These are phyloP conservation scores for Pyrus hybrid DNA, from an alignment of 331 rosid genomes.

Conservation along the genomic window DNA sequence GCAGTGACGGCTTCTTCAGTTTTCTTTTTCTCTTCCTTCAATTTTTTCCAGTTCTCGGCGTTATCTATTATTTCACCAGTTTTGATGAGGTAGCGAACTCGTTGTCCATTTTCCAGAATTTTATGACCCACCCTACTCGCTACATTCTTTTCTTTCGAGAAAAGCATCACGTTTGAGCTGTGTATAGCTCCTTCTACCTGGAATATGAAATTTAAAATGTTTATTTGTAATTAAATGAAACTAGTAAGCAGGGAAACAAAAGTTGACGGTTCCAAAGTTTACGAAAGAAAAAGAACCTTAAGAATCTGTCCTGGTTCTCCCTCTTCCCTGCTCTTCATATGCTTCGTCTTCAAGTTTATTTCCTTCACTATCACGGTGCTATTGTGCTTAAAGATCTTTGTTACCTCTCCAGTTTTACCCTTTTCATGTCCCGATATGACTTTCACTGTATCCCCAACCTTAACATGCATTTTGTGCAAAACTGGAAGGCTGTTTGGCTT, in stretches of 20 bases:
- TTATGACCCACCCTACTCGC: slow-evolving; percentile 94
- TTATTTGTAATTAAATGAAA: neutral
- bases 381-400: slow-evolving; percentile 64
- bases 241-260: neutral
- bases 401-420: slow-evolving; percentile 80
- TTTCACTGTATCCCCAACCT: slow-evolving; percentile 82
- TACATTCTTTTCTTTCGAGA: slow-evolving; percentile 79
- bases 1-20: slow-evolving; percentile 55
- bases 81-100: slow-evolving; percentile 81
- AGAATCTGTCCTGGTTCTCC: slow-evolving; percentile 81
- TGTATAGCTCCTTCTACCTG: slow-evolving; percentile 88
- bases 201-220: slow-evolving; percentile 2
- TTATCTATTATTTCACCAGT: slow-evolving; percentile 84
- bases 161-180: slow-evolving; percentile 97
- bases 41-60: slow-evolving; percentile 70
- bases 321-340: slow-evolving; percentile 74
- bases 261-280: neutral
- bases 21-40: slow-evolving; percentile 47
- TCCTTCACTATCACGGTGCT: slow-evolving; percentile 65
- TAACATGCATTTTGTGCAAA: slow-evolving; percentile 87
- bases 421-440: slow-evolving; percentile 83
- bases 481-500: slow-evolving; percentile 89
- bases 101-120: slow-evolving; percentile 66
- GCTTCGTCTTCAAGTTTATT: slow-evolving; percentile 83
- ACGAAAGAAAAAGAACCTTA: slow-evolving; percentile 47